A percentile compares a stretch with the other conserved stretches of the same genome.
Evolutionary conservation across 2,329 filamentous ascomycete species (phyloP).

Genomic region (Coleophoma eucalyptorum): DNA sequence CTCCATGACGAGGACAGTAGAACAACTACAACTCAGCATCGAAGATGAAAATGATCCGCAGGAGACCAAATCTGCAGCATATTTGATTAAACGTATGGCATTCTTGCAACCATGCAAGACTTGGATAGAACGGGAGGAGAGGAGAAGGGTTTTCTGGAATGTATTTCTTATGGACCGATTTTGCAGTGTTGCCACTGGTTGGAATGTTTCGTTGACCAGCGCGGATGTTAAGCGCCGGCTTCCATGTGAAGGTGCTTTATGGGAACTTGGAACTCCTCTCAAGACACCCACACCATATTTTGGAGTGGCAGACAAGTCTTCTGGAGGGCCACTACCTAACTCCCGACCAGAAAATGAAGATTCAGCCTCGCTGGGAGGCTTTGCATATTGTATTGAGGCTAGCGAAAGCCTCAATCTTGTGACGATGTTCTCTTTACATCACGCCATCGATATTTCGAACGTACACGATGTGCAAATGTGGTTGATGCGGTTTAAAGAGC

Average conservation of each 20-base stretch:
- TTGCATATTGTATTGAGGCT: conserved; percentile 27
- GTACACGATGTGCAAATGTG: conserved; percentile 26
- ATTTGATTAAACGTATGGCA: conserved; percentile 29
- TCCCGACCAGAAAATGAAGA: conserved; percentile 18
- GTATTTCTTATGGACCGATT: conserved; percentile 33
- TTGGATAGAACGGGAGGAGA: conserved; percentile 31
- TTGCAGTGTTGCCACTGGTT: conserved; percentile 30
- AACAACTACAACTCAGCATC: conserved; percentile 27
- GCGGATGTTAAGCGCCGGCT: conserved; percentile 29
- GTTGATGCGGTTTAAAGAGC: conserved; percentile 28
- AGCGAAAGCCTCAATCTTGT: conserved; percentile 30
- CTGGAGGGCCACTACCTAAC: conserved; percentile 13
- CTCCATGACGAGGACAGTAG: conserved; percentile 30
- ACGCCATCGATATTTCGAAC: conserved; percentile 25
- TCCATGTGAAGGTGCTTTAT: conserved; percentile 30
- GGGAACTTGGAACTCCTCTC: conserved; percentile 21
- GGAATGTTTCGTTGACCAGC: conserved; percentile 30
- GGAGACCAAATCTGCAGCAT: conserved; percentile 14
- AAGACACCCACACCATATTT: conserved; percentile 32
- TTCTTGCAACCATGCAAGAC: conserved; percentile 27
- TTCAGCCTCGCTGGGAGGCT: conserved; percentile 27
- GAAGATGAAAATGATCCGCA: conserved; percentile 21
- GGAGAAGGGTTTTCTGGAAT: conserved; percentile 33
- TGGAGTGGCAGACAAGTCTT: conserved; percentile 31
- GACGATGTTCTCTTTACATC: conserved; percentile 30